Evolutionary conservation across 2,329 filamentous ascomycete species (phyloP).

Genomic region (Trichophyton equinum): DNA sequence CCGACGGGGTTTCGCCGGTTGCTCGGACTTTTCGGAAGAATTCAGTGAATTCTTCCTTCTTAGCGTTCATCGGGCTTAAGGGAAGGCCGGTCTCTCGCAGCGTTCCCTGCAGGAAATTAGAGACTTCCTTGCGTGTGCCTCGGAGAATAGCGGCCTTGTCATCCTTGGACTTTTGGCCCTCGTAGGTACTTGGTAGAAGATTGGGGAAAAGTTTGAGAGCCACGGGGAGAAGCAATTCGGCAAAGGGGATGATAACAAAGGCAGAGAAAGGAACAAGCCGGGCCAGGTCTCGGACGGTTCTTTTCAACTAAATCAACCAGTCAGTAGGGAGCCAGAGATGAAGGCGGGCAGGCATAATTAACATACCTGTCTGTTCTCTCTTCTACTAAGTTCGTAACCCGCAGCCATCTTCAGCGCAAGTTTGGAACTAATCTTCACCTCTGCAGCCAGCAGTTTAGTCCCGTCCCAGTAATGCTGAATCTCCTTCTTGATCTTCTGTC

Average conservation of each 20-base stretch:
- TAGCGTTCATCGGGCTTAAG: conserved; percentile 67
- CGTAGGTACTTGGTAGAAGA: conserved; percentile 91
- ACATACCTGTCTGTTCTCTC: conserved; percentile 71
- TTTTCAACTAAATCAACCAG: conserved; percentile 48
- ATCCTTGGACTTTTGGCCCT: conserved; percentile 81
- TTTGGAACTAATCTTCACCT: conserved; percentile 83
- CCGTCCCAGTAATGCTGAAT: conserved; percentile 94
- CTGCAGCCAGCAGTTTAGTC: conserved; percentile 82
- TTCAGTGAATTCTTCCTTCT: conserved; percentile 84
- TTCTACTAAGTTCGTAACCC: conserved; percentile 87
- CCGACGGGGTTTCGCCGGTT: conserved; percentile 78
- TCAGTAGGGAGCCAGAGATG: conserved; percentile 7
- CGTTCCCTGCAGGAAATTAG: conserved; percentile 75
- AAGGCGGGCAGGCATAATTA: not conserved
- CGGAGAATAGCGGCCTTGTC: conserved; percentile 71
- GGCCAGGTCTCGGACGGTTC: conserved; percentile 85
- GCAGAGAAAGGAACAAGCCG: conserved; percentile 92
- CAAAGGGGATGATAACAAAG: conserved; percentile 93
- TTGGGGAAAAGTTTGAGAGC: conserved; percentile 94
- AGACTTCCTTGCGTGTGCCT: conserved; percentile 84
- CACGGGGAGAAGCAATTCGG: conserved; percentile 80
- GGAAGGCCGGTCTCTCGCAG: conserved; percentile 88
- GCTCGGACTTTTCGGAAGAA: conserved; percentile 95
- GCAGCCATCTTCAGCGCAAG: conserved; percentile 94
- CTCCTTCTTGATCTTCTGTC: conserved; percentile 93